A percentile compares a stretch with the other conserved stretches of the same genome.
These are phyloP conservation scores for Suhomyces sp. DNA, from an alignment of 805 yeast genomes.

Conservation along the genomic window DNA sequence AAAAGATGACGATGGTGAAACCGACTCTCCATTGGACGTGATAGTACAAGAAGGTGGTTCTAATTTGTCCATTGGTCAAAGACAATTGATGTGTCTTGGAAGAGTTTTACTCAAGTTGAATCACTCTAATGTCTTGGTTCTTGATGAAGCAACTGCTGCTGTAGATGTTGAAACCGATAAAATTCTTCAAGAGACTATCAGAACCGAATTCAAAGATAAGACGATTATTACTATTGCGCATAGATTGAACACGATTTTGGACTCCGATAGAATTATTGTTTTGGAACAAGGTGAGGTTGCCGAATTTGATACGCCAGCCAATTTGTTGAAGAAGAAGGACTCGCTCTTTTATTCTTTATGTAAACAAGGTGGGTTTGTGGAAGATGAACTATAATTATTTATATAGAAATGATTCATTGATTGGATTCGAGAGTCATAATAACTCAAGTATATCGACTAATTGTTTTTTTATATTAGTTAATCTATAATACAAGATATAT, in stretches of 20 bases:
- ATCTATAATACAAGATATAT: neutral
- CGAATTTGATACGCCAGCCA: conserved; percentile 72
- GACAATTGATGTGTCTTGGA: conserved; percentile 69
- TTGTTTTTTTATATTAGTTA: neutral
- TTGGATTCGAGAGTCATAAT: no score
- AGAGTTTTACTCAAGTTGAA: conserved; percentile 68
- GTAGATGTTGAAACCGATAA: conserved; percentile 84
- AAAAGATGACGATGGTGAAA: conserved; percentile 22
- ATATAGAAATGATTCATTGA: no score
- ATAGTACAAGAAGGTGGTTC: conserved; percentile 45
- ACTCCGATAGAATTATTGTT: conserved; percentile 74
- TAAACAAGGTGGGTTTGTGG: conserved; percentile 70
- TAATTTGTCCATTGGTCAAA: conserved; percentile 54
- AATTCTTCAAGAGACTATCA: conserved; percentile 73
- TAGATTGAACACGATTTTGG: conserved; percentile 78
- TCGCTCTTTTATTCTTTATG: conserved; percentile 80
- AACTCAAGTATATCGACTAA: no score
- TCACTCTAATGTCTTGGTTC: conserved; percentile 55
- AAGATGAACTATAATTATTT: no score
- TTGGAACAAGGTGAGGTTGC: conserved; percentile 72
- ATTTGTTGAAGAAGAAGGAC: conserved; percentile 60
- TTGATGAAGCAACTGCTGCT: conserved; percentile 89
- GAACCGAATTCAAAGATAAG: conserved; percentile 70
- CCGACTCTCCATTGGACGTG: conserved; percentile 33
- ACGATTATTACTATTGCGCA: conserved; percentile 86